Evolutionary conservation across 495 filamentous ascomycete species (phyloP).

Genomic region (Cercophora samala): DNA sequence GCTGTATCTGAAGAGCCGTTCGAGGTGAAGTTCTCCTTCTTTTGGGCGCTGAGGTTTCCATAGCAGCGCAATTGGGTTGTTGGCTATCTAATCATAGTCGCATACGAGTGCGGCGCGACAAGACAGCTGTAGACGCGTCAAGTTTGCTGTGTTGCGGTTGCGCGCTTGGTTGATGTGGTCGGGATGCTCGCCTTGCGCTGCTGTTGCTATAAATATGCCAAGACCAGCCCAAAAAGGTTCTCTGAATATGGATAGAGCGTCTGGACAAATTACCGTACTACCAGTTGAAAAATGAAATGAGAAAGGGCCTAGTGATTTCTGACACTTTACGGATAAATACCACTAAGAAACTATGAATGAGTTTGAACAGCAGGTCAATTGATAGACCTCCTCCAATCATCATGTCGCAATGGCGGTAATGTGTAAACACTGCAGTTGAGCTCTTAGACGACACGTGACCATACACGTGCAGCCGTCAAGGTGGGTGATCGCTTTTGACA

Average conservation of each 20-base stretch:
- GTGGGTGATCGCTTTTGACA: neutral
- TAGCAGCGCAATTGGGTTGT: constrained; percentile 29
- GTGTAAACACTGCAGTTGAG: neutral
- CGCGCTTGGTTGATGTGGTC: constrained; percentile 1
- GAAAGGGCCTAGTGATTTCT: no score
- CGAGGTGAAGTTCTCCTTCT: constrained; percentile 58
- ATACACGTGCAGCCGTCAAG: neutral
- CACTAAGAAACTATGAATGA: no score
- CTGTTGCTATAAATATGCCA: constrained; percentile 5
- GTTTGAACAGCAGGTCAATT: neutral
- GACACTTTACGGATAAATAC: no score
- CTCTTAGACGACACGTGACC: neutral
- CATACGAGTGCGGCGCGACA: constrained; percentile 1
- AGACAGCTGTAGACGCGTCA: constrained; percentile 24
- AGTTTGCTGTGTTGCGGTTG: constrained; percentile 5
- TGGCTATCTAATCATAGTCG: constrained; percentile 19
- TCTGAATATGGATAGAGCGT: neutral
- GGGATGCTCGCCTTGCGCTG: constrained; percentile 17
- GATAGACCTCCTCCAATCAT: neutral
- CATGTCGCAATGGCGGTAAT: neutral
- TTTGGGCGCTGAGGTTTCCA: constrained; percentile 59
- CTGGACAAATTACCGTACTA: neutral
- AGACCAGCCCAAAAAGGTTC: neutral
- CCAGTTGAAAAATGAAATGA: neutral
- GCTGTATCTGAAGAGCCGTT: constrained; percentile 34